phyloP scores from a whole-genome alignment of 257 asterid species.

The Fraxinus americana region DNA sequence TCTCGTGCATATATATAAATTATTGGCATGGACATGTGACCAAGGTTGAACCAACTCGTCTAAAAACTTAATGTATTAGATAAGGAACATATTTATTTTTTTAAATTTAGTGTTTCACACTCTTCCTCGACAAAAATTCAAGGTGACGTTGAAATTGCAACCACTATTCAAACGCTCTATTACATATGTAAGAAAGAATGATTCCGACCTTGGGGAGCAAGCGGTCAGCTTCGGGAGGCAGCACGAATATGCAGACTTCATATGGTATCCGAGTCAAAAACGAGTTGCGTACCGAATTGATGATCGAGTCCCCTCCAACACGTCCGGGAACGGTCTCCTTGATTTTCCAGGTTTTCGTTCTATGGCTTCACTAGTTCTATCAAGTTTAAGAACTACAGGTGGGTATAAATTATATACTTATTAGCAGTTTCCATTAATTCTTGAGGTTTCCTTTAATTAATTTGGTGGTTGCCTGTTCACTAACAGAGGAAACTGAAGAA shows the following conservation, averaged over 20 bases:
- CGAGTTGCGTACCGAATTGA: slow-evolving; percentile 47
- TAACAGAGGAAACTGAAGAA: slow-evolving; percentile 61
- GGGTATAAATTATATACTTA: background rate
- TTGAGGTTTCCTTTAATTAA: background rate
- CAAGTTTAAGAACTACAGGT: slow-evolving; percentile 41
- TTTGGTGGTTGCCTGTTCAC: background rate
- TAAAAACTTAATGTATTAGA: too few relatives aligned
- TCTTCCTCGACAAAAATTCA: background rate
- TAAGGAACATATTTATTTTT: too few relatives aligned
- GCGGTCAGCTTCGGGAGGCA: slow-evolving; percentile 36
- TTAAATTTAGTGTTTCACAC: too few relatives aligned
- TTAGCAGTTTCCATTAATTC: background rate
- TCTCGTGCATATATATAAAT: too few relatives aligned
- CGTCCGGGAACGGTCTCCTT: slow-evolving; percentile 45
- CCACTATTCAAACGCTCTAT: slow-evolving; percentile 56
- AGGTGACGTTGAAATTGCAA: slow-evolving; percentile 60
- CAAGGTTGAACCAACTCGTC: too few relatives aligned
- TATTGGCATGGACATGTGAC: too few relatives aligned
- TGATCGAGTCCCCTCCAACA: slow-evolving; percentile 42
- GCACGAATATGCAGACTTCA: slow-evolving; percentile 59
- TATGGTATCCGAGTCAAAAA: slow-evolving; percentile 62
- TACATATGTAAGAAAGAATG: slow-evolving; percentile 36
- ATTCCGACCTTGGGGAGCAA: slow-evolving; percentile 44
- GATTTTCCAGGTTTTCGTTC: slow-evolving; percentile 55
- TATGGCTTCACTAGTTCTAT: slow-evolving; percentile 32